A percentile compares a stretch with the other conserved stretches of the same genome.
Evolutionary conservation across 371 early-diverging fungal genomes (phyloP).

Genomic region (Circinella minor): DNA sequence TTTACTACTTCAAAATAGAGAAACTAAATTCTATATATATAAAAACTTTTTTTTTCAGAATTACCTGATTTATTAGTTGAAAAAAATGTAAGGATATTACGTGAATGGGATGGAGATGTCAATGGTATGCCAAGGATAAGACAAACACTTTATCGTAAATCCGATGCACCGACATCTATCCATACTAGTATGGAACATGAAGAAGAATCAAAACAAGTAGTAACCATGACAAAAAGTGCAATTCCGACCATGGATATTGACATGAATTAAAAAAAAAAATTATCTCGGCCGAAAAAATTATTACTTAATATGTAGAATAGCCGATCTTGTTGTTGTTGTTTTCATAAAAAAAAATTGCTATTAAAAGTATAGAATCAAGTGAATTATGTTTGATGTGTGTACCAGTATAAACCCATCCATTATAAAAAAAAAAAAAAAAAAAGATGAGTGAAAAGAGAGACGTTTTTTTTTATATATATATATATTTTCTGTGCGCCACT

Average conservation of each 20-base stretch:
- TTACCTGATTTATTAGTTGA: conserved; percentile 64
- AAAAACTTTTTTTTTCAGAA: conserved; percentile 21
- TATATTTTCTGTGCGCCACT: neutral
- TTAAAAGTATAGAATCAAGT: too few species aligned
- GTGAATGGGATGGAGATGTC: conserved; percentile 66
- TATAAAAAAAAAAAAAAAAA: too few species aligned
- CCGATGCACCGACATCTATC: neutral
- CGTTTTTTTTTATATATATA: too few species aligned
- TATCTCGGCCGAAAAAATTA: neutral
- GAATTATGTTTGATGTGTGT: too few species aligned
- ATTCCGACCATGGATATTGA: neutral
- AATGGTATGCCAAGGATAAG: conserved; percentile 51
- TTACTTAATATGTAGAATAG: conserved; percentile 7
- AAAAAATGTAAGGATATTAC: conserved; percentile 54
- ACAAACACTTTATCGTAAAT: conserved; percentile 4
- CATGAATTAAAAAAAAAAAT: neutral
- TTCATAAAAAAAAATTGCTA: neutral
- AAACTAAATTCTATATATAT: too few species aligned
- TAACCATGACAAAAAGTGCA: too few species aligned
- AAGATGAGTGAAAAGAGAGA: too few species aligned
- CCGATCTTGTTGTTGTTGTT: neutral
- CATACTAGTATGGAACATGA: neutral
- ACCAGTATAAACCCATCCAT: too few species aligned
- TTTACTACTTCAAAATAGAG: conserved; percentile 2
- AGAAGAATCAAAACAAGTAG: neutral